A percentile compares a stretch with the other conserved stretches of the same genome.
These are phyloP conservation scores for Cytospora schulzeri DNA, from an alignment of 2,329 filamentous ascomycete species.

Conservation along the genomic window DNA sequence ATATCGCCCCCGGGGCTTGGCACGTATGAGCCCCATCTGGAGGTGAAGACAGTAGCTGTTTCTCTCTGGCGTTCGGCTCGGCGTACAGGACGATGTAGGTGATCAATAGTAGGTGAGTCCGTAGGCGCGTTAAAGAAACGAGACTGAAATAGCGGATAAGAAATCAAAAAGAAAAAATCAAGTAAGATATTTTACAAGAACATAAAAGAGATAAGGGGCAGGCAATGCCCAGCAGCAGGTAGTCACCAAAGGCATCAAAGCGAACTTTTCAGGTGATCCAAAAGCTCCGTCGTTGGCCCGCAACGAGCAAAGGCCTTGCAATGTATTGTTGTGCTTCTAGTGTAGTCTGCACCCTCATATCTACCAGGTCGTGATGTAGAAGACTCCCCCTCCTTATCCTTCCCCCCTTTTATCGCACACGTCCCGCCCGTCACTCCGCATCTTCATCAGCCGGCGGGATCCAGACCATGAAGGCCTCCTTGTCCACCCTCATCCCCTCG, in stretches of 20 bases:
- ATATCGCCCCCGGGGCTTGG: too few relatives aligned
- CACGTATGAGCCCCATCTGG: background rate
- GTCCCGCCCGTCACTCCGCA: slow-evolving; percentile 22
- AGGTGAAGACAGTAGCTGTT: background rate
- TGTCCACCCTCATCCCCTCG: slow-evolving; percentile 67
- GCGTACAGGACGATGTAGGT: background rate
- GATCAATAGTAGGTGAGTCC: too few relatives aligned
- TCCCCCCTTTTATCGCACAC: too few relatives aligned
- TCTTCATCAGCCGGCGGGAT: slow-evolving; percentile 45
- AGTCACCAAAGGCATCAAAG: background rate
- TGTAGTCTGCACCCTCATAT: background rate
- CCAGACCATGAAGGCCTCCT: slow-evolving; percentile 67
- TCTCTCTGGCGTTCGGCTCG: background rate
- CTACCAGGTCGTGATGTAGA: background rate
- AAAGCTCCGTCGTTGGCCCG: background rate
- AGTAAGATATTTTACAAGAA: background rate
- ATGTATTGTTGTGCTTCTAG: background rate
- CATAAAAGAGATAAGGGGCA: too few relatives aligned
- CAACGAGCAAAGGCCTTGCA: background rate
- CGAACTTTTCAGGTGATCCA: background rate
- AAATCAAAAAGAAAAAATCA: background rate
- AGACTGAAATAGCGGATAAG: background rate
- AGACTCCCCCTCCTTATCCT: background rate
- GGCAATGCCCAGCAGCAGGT: background rate
- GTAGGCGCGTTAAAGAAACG: too few relatives aligned